Evolutionary conservation across 1,139 yeast species (phyloP).

Genomic region (Williopsis jadinii): DNA sequence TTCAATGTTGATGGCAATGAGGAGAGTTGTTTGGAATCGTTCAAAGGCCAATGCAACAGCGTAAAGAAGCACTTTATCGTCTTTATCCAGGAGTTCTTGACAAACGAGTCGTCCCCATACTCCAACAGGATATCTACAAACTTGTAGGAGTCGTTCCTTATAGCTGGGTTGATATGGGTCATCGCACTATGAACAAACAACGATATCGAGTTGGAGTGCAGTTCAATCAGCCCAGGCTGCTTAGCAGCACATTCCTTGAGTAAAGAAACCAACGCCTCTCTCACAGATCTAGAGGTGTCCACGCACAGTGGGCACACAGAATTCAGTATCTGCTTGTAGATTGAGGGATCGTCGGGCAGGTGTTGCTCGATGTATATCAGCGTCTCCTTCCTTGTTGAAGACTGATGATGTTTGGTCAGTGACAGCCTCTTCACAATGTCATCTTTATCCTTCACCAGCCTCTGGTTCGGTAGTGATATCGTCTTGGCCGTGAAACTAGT

Average conservation of each 20-base stretch:
- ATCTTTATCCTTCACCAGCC: constrained; percentile 15
- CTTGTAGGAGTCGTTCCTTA: constrained; percentile 52
- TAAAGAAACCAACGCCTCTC: constrained; percentile 51
- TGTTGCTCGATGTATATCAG: constrained; percentile 41
- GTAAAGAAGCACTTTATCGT: constrained; percentile 50
- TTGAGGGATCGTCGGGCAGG: constrained; percentile 42
- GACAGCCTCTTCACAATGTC: constrained; percentile 56
- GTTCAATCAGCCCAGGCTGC: constrained; percentile 51
- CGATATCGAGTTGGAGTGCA: constrained; percentile 61
- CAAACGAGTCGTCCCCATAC: constrained; percentile 39
- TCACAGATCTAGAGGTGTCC: constrained; percentile 58
- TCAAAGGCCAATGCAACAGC: constrained; percentile 55
- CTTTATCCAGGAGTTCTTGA: constrained; percentile 52
- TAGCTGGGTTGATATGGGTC: constrained; percentile 80
- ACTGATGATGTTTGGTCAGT: constrained; percentile 71
- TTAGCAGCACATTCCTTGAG: constrained; percentile 41
- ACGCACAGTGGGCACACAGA: constrained; percentile 50
- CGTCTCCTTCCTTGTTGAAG: constrained; percentile 69
- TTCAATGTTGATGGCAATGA: constrained; percentile 42
- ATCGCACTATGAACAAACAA: constrained; percentile 86
- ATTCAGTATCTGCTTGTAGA: constrained; percentile 51
- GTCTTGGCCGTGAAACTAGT: constrained; percentile 77
- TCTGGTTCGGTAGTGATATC: constrained; percentile 55
- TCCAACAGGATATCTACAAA: constrained; percentile 51
- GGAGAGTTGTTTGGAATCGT: constrained; percentile 35